phyloP scores from a whole-genome alignment of 2,329 filamentous ascomycete species.

The Cadophora sp. region DNA sequence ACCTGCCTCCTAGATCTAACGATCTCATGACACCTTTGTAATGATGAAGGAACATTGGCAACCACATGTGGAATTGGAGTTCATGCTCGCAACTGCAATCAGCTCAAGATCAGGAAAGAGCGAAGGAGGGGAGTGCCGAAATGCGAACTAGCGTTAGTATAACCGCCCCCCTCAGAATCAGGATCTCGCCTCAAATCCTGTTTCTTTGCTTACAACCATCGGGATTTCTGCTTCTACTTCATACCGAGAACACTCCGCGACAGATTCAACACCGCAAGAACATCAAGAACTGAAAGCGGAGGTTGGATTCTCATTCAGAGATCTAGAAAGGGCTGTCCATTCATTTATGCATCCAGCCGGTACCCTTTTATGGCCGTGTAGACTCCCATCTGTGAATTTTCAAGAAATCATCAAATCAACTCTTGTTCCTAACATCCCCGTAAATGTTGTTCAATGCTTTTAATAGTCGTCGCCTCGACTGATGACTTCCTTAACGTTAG shows the following conservation, averaged over 20 bases:
- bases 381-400: constrained; percentile 6
- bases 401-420: not conserved
- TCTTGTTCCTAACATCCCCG: not conserved
- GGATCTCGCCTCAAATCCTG: not conserved
- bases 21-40: too few relatives aligned
- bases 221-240: not conserved
- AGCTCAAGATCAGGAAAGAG: not conserved
- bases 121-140: not conserved
- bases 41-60: too few relatives aligned
- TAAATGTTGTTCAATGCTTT: not conserved
- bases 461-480: constrained; percentile 86
- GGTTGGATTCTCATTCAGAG: not conserved
- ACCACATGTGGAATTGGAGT: too few relatives aligned
- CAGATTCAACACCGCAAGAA: not conserved
- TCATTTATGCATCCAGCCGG: not conserved
- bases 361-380: not conserved
- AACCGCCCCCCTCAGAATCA: not conserved
- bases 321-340: not conserved
- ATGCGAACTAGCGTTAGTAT: not conserved
- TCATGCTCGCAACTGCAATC: too few relatives aligned
- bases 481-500: constrained; percentile 86
- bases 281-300: not conserved
- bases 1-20: too few relatives aligned
- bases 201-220: not conserved
- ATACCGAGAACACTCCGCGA: not conserved